A percentile compares a stretch with the other conserved stretches of the same genome.
Conservation (phyloP, 305 asterid genomes). For the Fraxinus ornus region DNA sequence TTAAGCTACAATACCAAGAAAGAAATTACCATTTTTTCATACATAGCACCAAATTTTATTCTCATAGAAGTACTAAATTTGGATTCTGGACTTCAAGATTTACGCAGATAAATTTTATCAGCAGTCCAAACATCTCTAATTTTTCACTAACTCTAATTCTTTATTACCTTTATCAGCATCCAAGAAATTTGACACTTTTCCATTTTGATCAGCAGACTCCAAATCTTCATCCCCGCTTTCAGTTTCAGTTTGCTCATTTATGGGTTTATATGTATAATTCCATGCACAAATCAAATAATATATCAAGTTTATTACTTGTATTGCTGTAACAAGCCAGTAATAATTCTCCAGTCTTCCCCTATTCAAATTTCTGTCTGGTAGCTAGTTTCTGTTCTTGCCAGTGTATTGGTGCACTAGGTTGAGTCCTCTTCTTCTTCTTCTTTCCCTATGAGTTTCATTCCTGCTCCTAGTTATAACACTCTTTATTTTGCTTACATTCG, state of each 20-base stretch:
- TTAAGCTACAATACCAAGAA: not conserved
- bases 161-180: slow-evolving; percentile 5
- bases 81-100: not conserved
- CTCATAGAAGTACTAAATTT: not conserved
- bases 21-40: not conserved
- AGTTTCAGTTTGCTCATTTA: slow-evolving; percentile 33
- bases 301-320: slow-evolving; percentile 54
- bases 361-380: slow-evolving; percentile 74
- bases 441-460: too few species aligned
- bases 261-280: slow-evolving; percentile 51
- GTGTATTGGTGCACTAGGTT: slow-evolving; percentile 59
- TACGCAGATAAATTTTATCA: not conserved
- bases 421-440: too few species aligned
- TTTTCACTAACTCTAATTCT: slow-evolving; percentile 26
- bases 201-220: slow-evolving; percentile 24
- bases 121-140: slow-evolving; percentile 20
- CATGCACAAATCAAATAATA: slow-evolving; percentile 56
- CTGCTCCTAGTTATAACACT: too few species aligned
- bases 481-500: too few species aligned
- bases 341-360: slow-evolving; percentile 63
- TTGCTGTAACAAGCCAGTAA: slow-evolving; percentile 59
- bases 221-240: slow-evolving; percentile 26
- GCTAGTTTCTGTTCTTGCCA: slow-evolving; percentile 49
- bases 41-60: not conserved
- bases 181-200: not conserved